phyloP scores from a whole-genome alignment of 495 filamentous ascomycete genomes.

The Penicillium cosmopolitanum region DNA sequence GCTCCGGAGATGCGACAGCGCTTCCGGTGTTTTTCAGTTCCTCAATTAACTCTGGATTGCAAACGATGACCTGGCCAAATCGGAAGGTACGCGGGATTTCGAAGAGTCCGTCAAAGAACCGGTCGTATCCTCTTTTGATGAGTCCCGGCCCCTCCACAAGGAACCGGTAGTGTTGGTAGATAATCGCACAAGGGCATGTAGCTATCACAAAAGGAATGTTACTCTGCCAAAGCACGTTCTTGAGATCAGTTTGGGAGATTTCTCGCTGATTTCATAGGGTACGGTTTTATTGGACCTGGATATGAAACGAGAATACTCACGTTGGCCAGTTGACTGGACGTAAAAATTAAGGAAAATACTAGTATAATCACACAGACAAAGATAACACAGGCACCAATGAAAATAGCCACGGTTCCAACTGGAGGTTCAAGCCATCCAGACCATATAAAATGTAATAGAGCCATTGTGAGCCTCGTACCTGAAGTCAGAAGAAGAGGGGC shows the following conservation, averaged over 20 bases:
- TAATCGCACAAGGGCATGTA: constrained; percentile 14
- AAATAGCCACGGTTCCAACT: background rate
- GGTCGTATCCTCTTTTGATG: constrained; percentile 23
- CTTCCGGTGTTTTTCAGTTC: constrained; percentile 23
- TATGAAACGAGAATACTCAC: constrained; percentile 14
- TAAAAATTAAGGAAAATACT: constrained; percentile 17
- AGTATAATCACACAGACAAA: constrained; percentile 5
- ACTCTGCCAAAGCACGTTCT: constrained; percentile 1
- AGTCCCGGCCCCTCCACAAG: constrained; percentile 24
- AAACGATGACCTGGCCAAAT: constrained; percentile 28
- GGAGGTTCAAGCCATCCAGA: background rate
- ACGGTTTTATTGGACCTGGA: background rate
- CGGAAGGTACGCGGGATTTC: constrained; percentile 34
- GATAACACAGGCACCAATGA: constrained; percentile 3
- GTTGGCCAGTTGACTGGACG: constrained; percentile 22
- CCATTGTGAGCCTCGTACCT: background rate
- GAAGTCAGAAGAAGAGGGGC: background rate
- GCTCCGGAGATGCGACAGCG: constrained; percentile 25
- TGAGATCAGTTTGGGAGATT: background rate
- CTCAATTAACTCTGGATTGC: constrained; percentile 27
- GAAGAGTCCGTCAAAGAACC: constrained; percentile 22
- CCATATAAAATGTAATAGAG: background rate
- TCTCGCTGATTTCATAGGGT: background rate
- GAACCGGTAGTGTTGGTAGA: constrained; percentile 30
- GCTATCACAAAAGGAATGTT: constrained; percentile 16